A percentile compares a stretch with the other conserved stretches of the same genome.
Evolutionary conservation across 345 rosid species (phyloP).

Genomic region (Carallia brachiata): DNA sequence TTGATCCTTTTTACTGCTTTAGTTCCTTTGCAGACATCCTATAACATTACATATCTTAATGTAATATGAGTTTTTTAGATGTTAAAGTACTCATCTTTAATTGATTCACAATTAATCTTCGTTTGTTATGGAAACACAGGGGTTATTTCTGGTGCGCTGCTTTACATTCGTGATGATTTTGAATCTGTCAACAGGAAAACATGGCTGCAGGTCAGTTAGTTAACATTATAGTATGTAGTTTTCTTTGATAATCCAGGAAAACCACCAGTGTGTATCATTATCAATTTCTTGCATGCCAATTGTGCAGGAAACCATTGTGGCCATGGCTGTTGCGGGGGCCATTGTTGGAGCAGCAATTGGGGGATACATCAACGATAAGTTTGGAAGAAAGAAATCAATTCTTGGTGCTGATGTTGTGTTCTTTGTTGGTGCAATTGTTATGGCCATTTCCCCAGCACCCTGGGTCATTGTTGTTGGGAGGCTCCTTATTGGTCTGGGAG

Average conservation of each 20-base stretch:
- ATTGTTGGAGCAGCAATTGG: conserved; percentile 82
- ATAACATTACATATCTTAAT: too few relatives aligned
- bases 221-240: too few relatives aligned
- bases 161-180: conserved; percentile 74
- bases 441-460: conserved; percentile 77
- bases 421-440: conserved; percentile 58
- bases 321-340: conserved; percentile 91
- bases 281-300: not conserved
- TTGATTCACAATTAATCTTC: not conserved
- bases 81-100: too few relatives aligned
- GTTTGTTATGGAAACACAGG: conserved; percentile 31
- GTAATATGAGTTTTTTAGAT: too few relatives aligned
- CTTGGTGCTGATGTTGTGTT: conserved; percentile 64
- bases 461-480: conserved; percentile 76
- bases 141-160: conserved; percentile 88
- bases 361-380: conserved; percentile 73
- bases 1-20: too few relatives aligned
- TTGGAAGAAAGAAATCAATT: conserved; percentile 61
- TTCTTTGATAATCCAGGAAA: not conserved
- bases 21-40: too few relatives aligned
- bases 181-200: conserved; percentile 58
- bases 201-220: conserved; percentile 55
- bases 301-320: conserved; percentile 58
- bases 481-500: conserved; percentile 78
- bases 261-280: too few relatives aligned